Evolutionary conservation across 1,284 basidiomycete genomes (phyloP), one percentile per base, ranked within the genome.

Genomic region (Melampsora larici-populina): DNA sequence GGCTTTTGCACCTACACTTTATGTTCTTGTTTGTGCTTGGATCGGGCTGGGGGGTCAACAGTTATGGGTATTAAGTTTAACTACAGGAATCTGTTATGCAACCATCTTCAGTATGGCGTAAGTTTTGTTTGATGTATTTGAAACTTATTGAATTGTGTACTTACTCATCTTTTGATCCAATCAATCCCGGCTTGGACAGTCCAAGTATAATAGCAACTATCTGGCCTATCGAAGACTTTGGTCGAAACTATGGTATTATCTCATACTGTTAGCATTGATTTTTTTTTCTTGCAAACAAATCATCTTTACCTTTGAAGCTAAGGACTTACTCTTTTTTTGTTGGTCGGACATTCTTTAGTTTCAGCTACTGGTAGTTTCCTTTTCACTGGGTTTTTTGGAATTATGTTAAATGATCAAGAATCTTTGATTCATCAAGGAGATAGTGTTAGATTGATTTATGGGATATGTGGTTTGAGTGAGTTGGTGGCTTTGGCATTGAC

Each of bases 181-280:
- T 36, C 36, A 36, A 36, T 4, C 36, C 36, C 36, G 5, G 5
- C 9, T 1, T 48, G 15, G 49, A 63, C 36, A 74, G 72, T 13
- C 72, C 72, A 24, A 74, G 72, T 65, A 65, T 74, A 24, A 63
- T 74, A 48, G 72, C 72, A 26, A 74, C 64, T 6, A 49, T 67
- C 13, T 74, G 72, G 72, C 72, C 72, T 29, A 65, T 74, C 48
- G 51, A 51, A n/a, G 63, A 31, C 40, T 74, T 74, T 67, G 72
- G 72, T 4, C n/a, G 72, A 58, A 74, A 74, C 40, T 74, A 74
- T 58, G 72, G 72, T 8, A 43, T 73, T 15, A 73, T 73, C 49
- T 73, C 70, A 63, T 73, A 73, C 46, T 73, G 70, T 73, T 18
- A 64, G 58, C 48, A 8, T 43, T 48, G 31, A 4, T 48, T 24